Conservation (phyloP, 805 yeast species). For the Wickerhamiella hasegawae region DNA sequence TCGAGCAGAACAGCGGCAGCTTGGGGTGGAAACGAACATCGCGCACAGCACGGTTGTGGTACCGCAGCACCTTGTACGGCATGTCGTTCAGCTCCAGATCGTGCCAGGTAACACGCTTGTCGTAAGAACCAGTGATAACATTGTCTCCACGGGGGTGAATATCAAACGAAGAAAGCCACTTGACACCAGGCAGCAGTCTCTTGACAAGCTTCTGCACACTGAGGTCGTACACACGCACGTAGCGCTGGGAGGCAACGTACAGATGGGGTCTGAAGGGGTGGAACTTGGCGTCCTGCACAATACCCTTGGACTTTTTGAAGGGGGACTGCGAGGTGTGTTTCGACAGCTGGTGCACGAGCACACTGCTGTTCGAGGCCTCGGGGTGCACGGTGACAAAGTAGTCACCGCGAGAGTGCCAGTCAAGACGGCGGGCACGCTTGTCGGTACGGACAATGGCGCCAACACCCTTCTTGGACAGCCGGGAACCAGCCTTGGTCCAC, state of each 20-base stretch:
- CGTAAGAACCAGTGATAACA: slow-evolving; percentile 80
- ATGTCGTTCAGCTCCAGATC: slow-evolving; percentile 78
- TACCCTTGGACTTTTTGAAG: slow-evolving; percentile 81
- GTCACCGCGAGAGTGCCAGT: slow-evolving; percentile 98
- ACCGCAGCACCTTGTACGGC: slow-evolving; percentile 89
- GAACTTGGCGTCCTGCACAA: slow-evolving; percentile 89
- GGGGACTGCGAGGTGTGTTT: slow-evolving; percentile 94
- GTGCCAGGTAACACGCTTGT: slow-evolving; percentile 93
- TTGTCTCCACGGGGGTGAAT: slow-evolving; percentile 96
- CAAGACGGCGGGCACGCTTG: slow-evolving; percentile 55
- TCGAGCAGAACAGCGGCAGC: slow-evolving; percentile 83
- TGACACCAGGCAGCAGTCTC: slow-evolving; percentile 85
- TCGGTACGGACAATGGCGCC: slow-evolving; percentile 52
- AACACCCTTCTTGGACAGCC: slow-evolving; percentile 47
- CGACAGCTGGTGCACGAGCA: slow-evolving; percentile 84
- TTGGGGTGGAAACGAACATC: slow-evolving; percentile 72
- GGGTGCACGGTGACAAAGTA: slow-evolving; percentile 96
- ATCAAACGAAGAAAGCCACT: slow-evolving; percentile 84
- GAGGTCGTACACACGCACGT: slow-evolving; percentile 78
- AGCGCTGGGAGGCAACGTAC: slow-evolving; percentile 86
- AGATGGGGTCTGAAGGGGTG: slow-evolving; percentile 93
- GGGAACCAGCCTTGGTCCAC: slow-evolving; percentile 69
- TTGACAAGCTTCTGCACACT: slow-evolving; percentile 70
- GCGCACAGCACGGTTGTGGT: slow-evolving; percentile 90
- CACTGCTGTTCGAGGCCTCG: slow-evolving; percentile 73